These are phyloP conservation scores for Coniosporium tulheliwenetii DNA, from an alignment of 2,329 filamentous ascomycete genomes.

Conservation along the genomic window DNA sequence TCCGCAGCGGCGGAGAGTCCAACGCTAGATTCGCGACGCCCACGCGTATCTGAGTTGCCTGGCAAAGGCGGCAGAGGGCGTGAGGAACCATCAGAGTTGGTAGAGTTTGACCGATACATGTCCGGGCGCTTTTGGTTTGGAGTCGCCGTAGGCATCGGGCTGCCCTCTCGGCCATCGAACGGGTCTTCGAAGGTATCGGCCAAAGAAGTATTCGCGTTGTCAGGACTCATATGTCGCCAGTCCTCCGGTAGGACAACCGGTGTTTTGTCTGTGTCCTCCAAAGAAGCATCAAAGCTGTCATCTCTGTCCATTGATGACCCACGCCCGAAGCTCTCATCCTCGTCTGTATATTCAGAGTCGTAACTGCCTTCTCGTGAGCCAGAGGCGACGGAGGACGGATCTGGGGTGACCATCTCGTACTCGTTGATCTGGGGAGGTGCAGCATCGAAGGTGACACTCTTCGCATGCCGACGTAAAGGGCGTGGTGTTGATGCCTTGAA, in stretches of 20 bases:
- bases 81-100: conserved; percentile 64
- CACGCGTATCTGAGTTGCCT: conserved; percentile 40
- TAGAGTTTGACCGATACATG: conserved; percentile 53
- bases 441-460: conserved; percentile 93
- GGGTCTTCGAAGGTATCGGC: conserved; percentile 45
- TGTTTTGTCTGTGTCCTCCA: conserved; percentile 93
- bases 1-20: conserved; percentile 59
- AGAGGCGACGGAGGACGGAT: conserved; percentile 80
- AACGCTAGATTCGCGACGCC: conserved; percentile 40
- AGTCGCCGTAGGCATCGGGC: conserved; percentile 45
- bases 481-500: conserved; percentile 46
- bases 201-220: conserved; percentile 39
- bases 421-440: conserved; percentile 91
- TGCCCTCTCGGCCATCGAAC: conserved; percentile 47
- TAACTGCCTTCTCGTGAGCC: conserved; percentile 88
- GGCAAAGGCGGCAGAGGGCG: conserved; percentile 80
- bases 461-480: conserved; percentile 66
- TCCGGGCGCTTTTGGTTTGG: conserved; percentile 35
- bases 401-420: conserved; percentile 95
- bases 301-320: conserved; percentile 49
- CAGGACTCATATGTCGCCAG: conserved; percentile 69
- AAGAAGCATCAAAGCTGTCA: conserved; percentile 88
- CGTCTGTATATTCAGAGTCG: conserved; percentile 65
- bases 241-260: conserved; percentile 95
- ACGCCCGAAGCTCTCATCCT: conserved; percentile 46